Evolutionary conservation across 345 rosid species (phyloP), one percentile per base, ranked within the genome.

Genomic region (Hevea brasiliensis): DNA sequence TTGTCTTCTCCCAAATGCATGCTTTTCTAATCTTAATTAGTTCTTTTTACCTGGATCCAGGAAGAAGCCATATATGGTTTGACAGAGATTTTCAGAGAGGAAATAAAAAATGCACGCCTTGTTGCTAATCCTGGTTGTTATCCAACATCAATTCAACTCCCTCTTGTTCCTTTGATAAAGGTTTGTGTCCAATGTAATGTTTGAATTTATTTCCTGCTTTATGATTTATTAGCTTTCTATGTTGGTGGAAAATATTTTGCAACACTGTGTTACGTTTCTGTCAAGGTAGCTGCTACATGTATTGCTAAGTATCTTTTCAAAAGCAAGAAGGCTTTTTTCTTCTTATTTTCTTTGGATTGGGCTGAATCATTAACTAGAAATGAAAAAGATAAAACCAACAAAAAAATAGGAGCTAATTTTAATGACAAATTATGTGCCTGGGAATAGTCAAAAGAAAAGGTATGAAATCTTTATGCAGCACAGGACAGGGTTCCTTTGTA

Each of bases 61-160:
- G 83, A 89, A 82, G 94, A 90, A 74, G 99, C 90, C 78, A 88
- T 93, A 17, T 95, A 93, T 83, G 99, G 99, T 70, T 83, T 95
- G 87, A 95, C 99, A 32, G 99, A 93, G 89, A 71, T 92, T 72
- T 81, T 55, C 42, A 85, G 99, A 78, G 89, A 90, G 11, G 89
- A 89, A 74, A 81, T 95, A 20, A 82, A 70, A 84, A 70, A 65
- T 56, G 97, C 97, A 11, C 88, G 82, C 27, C 82, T 95, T 32
- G 99, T 95, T 35, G 99, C 98, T 80, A 95, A 95, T 73, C 99
- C 99, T 66, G 99, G 98, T 71, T 95, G 99, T 77, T 95, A 95
- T 79, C 99, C 99, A 8, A 95, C 99, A 42, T 85, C 98, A 2
- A 84, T 93, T 81, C 99, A 95, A 77, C 94, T 95, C 83, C 98